Percentiles rank a stretch among this genome's conserved stretches.
phyloP scores from a whole-genome alignment of 306 rosid species.

The Hippophae gyantsensis region DNA sequence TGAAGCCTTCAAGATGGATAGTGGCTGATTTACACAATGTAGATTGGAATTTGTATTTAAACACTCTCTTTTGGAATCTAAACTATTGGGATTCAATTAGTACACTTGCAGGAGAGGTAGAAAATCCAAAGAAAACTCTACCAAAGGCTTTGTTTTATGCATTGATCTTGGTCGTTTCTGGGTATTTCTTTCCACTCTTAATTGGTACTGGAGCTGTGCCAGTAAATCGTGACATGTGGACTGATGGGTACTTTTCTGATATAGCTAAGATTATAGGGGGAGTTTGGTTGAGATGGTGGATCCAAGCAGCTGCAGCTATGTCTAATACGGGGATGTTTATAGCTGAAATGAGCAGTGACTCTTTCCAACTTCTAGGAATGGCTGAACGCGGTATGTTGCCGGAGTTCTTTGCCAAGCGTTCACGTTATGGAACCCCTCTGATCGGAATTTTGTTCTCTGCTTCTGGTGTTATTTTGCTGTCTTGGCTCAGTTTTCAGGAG shows the following conservation, averaged over 20 bases:
- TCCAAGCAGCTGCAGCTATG: slow-evolving; percentile 53
- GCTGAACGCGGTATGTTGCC: slow-evolving; percentile 62
- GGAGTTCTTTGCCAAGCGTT: slow-evolving; percentile 43
- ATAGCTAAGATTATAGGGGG: slow-evolving; percentile 47
- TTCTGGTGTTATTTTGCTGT: slow-evolving; percentile 47
- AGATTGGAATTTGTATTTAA: slow-evolving; percentile 53
- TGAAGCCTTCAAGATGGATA: slow-evolving; percentile 46
- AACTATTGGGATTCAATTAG: slow-evolving; percentile 69
- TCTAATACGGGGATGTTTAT: slow-evolving; percentile 73
- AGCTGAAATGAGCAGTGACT: slow-evolving; percentile 67
- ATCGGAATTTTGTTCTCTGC: slow-evolving; percentile 57
- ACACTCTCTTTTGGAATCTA: slow-evolving; percentile 64
- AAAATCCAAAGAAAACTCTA: slow-evolving; percentile 46
- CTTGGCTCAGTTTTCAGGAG: slow-evolving; percentile 72
- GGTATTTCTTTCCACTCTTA: slow-evolving; percentile 50
- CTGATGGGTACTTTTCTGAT: slow-evolving; percentile 61
- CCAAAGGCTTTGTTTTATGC: slow-evolving; percentile 56
- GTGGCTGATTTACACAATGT: slow-evolving; percentile 33
- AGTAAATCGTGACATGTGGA: slow-evolving; percentile 33
- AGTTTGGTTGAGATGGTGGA: slow-evolving; percentile 50
- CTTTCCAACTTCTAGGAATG: slow-evolving; percentile 69
- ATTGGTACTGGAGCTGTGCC: slow-evolving; percentile 50
- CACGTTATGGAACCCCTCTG: slow-evolving; percentile 45
- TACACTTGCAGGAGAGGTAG: slow-evolving; percentile 58
- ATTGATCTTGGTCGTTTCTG: slow-evolving; percentile 38